Base-by-base conservation (phyloP, 2,329 filamentous ascomycete species). In the Whalleya microplaca region DNA sequence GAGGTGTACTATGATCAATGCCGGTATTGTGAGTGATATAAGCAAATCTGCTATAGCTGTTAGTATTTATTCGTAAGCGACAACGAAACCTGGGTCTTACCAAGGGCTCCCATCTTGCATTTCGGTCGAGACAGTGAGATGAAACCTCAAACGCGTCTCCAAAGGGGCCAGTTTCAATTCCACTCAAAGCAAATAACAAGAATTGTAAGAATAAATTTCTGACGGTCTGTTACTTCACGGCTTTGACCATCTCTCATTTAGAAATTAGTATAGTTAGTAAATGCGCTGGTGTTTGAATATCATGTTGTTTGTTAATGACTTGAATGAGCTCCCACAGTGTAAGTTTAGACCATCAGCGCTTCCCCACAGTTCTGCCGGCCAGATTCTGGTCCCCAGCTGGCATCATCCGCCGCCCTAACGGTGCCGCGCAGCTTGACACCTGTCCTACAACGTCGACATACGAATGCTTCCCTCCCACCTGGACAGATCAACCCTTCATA, bases 1-100 rank as follows among this genome's bases (percentile, higher is more conserved):
- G 53, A 96, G 84, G 73, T 96, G 91, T 52, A 89, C 53, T 56
- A 90, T 72, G 65, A 91, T 80, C 32, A 88, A 71, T 2, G 80
- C 72, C 1, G 90, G 89, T 55, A 92, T 78, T 48, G 87, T 74
- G 61, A 86, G 69, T 51, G 76, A 72, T 41, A 88, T 69, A 16
- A 80, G 55, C 23, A 72, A 63, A 64, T 84, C 82, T 82, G 71
- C n/a, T 42, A 41, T 43, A 3, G 44, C 42, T 27, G 27, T 63
- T 53, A 59, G 53, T 19, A 40, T 19, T 4, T 20, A 6, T 18
- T 45, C 41, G 14, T 41, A 1, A 21, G 47, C 29, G 9, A 23
- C 18, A 37, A 41, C 12, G 12, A 44, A 41, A 10, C 18, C 44
- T 41, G 9, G 47, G 18, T 50, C 42, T 23, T 53, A 70, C 67